These are phyloP conservation scores for Cercophora scortea DNA, from an alignment of 495 filamentous ascomycete species.

Conservation along the genomic window DNA sequence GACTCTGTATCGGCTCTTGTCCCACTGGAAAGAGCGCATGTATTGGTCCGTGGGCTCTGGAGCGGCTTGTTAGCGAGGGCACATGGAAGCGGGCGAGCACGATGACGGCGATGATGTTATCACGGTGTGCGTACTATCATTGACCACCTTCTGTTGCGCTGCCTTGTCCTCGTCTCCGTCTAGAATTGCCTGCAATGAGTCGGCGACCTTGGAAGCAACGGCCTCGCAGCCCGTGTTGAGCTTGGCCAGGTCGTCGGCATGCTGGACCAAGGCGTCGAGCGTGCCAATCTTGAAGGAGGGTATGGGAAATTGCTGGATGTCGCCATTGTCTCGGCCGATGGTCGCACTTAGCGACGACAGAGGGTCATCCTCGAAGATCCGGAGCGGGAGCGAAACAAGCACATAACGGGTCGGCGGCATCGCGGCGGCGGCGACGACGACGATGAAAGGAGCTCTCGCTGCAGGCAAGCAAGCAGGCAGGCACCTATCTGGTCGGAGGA, in stretches of 20 bases:
- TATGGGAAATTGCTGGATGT: conserved; percentile 69
- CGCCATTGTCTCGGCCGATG: conserved; percentile 66
- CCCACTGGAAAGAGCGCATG: conserved; percentile 83
- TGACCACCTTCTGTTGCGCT: conserved; percentile 83
- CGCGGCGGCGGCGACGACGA: conserved; percentile 1
- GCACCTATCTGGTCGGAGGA: no score
- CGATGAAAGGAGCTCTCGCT: neutral
- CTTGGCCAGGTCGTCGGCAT: conserved; percentile 92
- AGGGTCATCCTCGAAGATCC: conserved; percentile 63
- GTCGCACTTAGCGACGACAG: conserved; percentile 62
- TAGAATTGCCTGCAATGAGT: conserved; percentile 71
- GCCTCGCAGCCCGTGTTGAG: conserved; percentile 69
- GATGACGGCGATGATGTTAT: no score
- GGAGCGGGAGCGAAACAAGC: conserved; percentile 41
- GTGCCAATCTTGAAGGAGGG: conserved; percentile 97
- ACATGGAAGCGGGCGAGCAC: neutral
- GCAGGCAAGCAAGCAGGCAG: no score
- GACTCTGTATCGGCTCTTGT: conserved; percentile 90
- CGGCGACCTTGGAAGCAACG: conserved; percentile 80
- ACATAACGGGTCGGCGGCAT: conserved; percentile 35
- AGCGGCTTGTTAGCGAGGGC: neutral
- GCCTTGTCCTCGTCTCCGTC: conserved; percentile 78
- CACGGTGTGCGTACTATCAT: conserved; percentile 90
- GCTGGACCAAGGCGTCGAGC: conserved; percentile 89
- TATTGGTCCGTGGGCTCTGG: conserved; percentile 91